Percentiles rank a stretch among this genome's conserved stretches.
Evolutionary conservation across 2,329 filamentous ascomycete genomes (phyloP).

Genomic region (Penicillium brevicompactum): DNA sequence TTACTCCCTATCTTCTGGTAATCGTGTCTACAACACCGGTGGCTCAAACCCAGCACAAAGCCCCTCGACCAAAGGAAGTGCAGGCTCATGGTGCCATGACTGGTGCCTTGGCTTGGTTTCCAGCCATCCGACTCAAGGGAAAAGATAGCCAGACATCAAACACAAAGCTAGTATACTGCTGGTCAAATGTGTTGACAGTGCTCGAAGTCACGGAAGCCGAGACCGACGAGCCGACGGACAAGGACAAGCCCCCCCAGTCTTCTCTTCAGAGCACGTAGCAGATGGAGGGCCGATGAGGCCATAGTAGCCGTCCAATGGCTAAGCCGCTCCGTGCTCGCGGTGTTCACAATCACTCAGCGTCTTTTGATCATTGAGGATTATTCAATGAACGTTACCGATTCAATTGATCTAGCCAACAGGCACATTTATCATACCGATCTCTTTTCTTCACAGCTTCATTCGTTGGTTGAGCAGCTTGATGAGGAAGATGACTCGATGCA

Average conservation of each 20-base stretch:
- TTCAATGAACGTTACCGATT: constrained; percentile 87
- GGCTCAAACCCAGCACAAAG: constrained; percentile 95
- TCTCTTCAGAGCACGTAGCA: constrained; percentile 77
- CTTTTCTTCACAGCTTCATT: constrained; percentile 84
- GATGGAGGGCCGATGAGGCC: constrained; percentile 92
- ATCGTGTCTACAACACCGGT: constrained; percentile 96
- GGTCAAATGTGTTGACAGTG: constrained; percentile 96
- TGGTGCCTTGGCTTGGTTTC: constrained; percentile 95
- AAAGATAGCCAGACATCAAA: constrained; percentile 67
- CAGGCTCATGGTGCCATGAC: constrained; percentile 88
- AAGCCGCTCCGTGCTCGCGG: constrained; percentile 85
- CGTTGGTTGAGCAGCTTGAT: constrained; percentile 82
- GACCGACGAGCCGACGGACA: constrained; percentile 59
- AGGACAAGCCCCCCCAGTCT: constrained; percentile 75
- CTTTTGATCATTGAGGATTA: constrained; percentile 90
- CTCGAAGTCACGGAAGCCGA: constrained; percentile 79
- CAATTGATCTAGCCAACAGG: constrained; percentile 87
- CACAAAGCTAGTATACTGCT: constrained; percentile 91
- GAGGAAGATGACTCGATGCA: constrained; percentile 89
- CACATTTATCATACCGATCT: constrained; percentile 90
- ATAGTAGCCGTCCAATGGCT: constrained; percentile 98
- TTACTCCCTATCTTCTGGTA: constrained; percentile 92
- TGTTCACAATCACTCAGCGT: constrained; percentile 91
- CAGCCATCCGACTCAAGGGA: constrained; percentile 86
- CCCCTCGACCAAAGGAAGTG: constrained; percentile 86